These are phyloP conservation scores for Trichophyton benhamiae DNA, from an alignment of 2,329 filamentous ascomycete genomes.

Conservation along the genomic window DNA sequence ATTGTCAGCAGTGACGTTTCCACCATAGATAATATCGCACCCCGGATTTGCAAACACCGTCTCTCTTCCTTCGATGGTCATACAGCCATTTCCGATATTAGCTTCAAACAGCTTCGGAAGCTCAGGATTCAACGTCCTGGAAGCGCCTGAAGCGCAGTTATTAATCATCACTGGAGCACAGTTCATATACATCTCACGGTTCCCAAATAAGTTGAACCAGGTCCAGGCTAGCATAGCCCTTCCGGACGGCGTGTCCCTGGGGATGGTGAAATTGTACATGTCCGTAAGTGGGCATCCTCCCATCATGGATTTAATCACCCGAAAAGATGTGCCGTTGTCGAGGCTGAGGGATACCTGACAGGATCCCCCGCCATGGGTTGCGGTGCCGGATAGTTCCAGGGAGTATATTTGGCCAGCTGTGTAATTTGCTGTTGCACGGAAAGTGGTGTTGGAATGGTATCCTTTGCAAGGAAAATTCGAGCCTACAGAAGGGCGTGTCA, in stretches of 20 bases:
- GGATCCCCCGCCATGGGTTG: conserved; percentile 56
- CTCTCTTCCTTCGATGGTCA: conserved; percentile 7
- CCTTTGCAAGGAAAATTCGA: conserved; percentile 68
- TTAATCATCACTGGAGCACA: conserved; percentile 58
- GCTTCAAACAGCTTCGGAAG: conserved; percentile 10
- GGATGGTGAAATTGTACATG: conserved; percentile 54
- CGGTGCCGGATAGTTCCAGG: conserved; percentile 52
- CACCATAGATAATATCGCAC: conserved; percentile 4
- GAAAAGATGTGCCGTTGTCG: conserved; percentile 58
- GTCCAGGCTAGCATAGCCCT: conserved; percentile 61
- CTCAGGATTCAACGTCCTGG: not conserved
- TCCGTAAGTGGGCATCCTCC: conserved; percentile 43
- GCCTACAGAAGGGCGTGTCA: conserved; percentile 26
- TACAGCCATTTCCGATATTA: conserved; percentile 9
- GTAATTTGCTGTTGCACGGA: conserved; percentile 49
- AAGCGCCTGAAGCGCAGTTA: conserved; percentile 9
- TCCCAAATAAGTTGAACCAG: conserved; percentile 56
- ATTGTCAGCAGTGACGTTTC: not conserved
- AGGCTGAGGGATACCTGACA: conserved; percentile 67
- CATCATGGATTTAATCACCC: conserved; percentile 52
- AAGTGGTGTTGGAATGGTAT: conserved; percentile 40
- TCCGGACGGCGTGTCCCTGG: conserved; percentile 47
- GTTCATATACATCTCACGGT: conserved; percentile 57
- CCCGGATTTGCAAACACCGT: conserved; percentile 8
- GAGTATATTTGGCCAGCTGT: conserved; percentile 49